Evolutionary conservation across 208 protist species (phyloP).

Genomic region (Crithidia expoeki): DNA sequence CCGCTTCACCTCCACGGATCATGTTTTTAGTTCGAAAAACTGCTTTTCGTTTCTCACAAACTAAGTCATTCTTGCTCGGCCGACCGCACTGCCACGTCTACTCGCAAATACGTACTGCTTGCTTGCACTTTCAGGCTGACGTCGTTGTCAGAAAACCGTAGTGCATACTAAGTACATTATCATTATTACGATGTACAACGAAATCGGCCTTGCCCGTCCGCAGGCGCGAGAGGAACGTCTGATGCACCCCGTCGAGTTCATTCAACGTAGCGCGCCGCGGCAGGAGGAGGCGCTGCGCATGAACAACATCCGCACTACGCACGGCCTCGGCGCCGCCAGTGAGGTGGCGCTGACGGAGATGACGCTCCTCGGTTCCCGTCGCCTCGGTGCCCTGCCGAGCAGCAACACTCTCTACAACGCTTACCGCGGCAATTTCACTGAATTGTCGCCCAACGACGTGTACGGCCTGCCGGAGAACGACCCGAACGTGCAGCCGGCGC

Average conservation of each 20-base stretch:
- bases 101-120: too few species aligned
- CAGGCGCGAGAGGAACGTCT: slow-evolving; percentile 56
- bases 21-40: too few species aligned
- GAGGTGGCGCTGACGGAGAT: slow-evolving; percentile 77
- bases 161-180: background rate
- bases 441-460: slow-evolving; percentile 66
- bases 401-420: slow-evolving; percentile 83
- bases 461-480: slow-evolving; percentile 85
- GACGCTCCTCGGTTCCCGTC: slow-evolving; percentile 69
- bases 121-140: too few species aligned
- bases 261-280: slow-evolving; percentile 65
- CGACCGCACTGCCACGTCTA: too few species aligned
- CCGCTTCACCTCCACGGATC: too few species aligned
- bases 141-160: background rate
- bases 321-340: slow-evolving; percentile 74
- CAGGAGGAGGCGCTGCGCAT: slow-evolving; percentile 83
- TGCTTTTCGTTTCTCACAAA: too few species aligned
- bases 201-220: slow-evolving; percentile 60
- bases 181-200: slow-evolving; percentile 30
- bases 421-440: slow-evolving; percentile 79
- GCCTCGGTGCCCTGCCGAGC: slow-evolving; percentile 72
- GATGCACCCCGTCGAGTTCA: slow-evolving; percentile 89
- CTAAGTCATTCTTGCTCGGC: too few species aligned
- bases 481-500: slow-evolving; percentile 85
- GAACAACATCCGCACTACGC: slow-evolving; percentile 83